Conservation (phyloP, 2,329 filamentous ascomycete species). For the Aspergillus pseudotamarii region DNA sequence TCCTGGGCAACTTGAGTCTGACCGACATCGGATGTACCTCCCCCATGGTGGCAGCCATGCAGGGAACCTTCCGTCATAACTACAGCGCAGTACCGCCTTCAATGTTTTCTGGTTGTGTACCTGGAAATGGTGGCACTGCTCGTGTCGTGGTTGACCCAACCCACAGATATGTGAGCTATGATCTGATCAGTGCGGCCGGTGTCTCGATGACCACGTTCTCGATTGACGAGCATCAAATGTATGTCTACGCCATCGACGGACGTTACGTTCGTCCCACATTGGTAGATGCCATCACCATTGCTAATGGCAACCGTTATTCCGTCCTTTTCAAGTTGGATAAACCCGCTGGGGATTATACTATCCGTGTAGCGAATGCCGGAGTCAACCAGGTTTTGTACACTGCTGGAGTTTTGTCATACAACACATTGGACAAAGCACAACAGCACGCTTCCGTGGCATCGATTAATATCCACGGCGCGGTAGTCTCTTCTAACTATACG, state of each 20-base stretch:
- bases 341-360: slow-evolving; percentile 52
- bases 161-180: slow-evolving; percentile 53
- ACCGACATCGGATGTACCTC: slow-evolving; percentile 27
- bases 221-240: slow-evolving; percentile 45
- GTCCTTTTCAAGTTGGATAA: slow-evolving; percentile 48
- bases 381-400: slow-evolving; percentile 58
- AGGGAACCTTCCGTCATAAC: slow-evolving; percentile 23
- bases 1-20: slow-evolving; percentile 19
- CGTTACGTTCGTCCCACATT: slow-evolving; percentile 39
- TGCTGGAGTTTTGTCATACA: slow-evolving; percentile 52
- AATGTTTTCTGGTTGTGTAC: slow-evolving; percentile 45
- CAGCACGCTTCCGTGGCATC: slow-evolving; percentile 39
- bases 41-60: slow-evolving; percentile 13
- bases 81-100: slow-evolving; percentile 28
- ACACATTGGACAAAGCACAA: slow-evolving; percentile 22
- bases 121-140: slow-evolving; percentile 49
- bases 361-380: slow-evolving; percentile 54
- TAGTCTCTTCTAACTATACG: slow-evolving; percentile 43
- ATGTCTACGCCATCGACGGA: slow-evolving; percentile 45
- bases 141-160: slow-evolving; percentile 43
- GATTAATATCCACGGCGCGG: slow-evolving; percentile 54
- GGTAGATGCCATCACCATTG: slow-evolving; percentile 33
- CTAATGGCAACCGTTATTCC: slow-evolving; percentile 39
- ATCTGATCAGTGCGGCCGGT: slow-evolving; percentile 55
- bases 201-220: slow-evolving; percentile 53